Evolutionary conservation across 2,329 filamentous ascomycete species (phyloP).

Genomic region (Juglanconis juglandina): DNA sequence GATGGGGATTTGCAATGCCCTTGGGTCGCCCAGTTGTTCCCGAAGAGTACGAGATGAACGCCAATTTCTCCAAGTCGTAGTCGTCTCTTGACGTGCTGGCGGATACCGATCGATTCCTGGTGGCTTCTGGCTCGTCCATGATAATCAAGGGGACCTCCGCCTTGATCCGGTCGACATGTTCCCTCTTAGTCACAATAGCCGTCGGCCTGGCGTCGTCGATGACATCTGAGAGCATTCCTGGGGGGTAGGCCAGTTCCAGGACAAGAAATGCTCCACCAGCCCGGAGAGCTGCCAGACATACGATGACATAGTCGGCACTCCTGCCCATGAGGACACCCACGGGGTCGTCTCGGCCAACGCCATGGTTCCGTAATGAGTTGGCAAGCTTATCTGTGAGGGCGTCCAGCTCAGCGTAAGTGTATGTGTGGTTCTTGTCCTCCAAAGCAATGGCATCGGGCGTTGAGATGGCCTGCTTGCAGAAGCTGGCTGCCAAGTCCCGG

Average conservation of each 20-base stretch:
- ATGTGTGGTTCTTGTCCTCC: conserved; percentile 64
- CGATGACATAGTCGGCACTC: conserved; percentile 75
- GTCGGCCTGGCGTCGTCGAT: conserved; percentile 70
- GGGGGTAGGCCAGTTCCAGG: conserved; percentile 74
- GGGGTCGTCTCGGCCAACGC: conserved; percentile 68
- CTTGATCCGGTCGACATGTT: conserved; percentile 64
- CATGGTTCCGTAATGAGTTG: conserved; percentile 59
- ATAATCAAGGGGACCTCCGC: conserved; percentile 60
- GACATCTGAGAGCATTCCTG: conserved; percentile 70
- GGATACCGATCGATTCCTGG: conserved; percentile 23
- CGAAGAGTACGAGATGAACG: conserved; percentile 79
- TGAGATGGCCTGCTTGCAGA: conserved; percentile 62
- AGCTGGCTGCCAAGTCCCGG: conserved; percentile 71
- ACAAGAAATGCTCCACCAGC: conserved; percentile 79
- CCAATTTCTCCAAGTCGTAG: conserved; percentile 68
- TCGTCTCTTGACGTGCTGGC: conserved; percentile 46
- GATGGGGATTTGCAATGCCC: conserved; percentile 76
- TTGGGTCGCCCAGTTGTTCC: conserved; percentile 78
- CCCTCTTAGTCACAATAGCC: conserved; percentile 65
- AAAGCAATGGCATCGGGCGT: conserved; percentile 69
- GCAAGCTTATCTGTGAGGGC: conserved; percentile 63
- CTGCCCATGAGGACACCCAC: conserved; percentile 74
- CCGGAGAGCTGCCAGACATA: conserved; percentile 72
- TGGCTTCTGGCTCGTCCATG: conserved; percentile 49
- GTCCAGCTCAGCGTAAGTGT: conserved; percentile 73